Conservation (phyloP, 208 protist genomes). For the Wallacemonas sp. region DNA sequence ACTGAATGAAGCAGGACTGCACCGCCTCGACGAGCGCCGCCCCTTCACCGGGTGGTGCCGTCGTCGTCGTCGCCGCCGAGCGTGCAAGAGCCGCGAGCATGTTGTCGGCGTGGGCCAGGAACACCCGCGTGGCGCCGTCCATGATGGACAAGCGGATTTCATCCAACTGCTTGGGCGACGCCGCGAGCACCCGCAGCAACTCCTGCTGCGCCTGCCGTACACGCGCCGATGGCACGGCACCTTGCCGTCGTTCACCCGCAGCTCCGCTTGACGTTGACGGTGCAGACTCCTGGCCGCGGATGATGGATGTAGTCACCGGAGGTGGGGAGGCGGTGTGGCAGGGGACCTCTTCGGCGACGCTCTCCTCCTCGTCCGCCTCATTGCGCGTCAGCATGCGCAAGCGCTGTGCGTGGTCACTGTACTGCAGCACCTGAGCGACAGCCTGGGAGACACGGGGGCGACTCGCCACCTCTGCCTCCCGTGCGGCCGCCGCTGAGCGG, state of each 20-base stretch:
- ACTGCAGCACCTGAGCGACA: constrained; percentile 1
- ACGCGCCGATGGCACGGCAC: neutral
- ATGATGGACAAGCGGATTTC: constrained; percentile 56
- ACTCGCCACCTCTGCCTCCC: neutral
- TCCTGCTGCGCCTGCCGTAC: constrained; percentile 2
- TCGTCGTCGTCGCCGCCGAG: neutral
- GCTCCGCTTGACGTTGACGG: too few species aligned
- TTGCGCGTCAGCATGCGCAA: neutral
- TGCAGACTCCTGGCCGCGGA: too few species aligned
- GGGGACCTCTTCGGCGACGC: neutral
- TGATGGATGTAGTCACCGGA: too few species aligned
- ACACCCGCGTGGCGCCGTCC: constrained; percentile 49
- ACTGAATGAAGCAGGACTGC: constrained; percentile 34
- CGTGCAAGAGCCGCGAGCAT: constrained; percentile 17
- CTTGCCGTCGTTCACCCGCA: too few species aligned
- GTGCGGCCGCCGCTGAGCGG: neutral
- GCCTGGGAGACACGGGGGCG: neutral
- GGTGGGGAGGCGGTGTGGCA: too few species aligned
- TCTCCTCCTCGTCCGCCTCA: neutral
- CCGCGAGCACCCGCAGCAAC: constrained; percentile 19
- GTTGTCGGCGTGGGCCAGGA: constrained; percentile 44
- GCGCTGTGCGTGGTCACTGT: neutral
- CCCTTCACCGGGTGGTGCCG: neutral
- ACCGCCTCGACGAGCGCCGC: constrained; percentile 17
- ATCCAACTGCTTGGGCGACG: constrained; percentile 37